These are phyloP conservation scores for Sphaerulina musiva DNA, from an alignment of 2,329 filamentous ascomycete genomes.

Conservation along the genomic window DNA sequence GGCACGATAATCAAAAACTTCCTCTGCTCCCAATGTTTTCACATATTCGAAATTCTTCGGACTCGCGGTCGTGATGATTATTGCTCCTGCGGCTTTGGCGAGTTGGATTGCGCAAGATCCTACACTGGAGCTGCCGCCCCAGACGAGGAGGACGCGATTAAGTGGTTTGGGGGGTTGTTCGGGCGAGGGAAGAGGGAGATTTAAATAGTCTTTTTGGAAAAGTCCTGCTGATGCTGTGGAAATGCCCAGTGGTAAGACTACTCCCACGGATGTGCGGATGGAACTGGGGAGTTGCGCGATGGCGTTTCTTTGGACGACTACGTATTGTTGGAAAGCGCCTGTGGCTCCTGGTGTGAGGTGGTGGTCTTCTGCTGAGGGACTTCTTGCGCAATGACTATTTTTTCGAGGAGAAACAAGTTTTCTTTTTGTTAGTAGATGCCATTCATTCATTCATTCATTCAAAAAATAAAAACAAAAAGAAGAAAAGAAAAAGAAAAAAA, in stretches of 20 bases:
- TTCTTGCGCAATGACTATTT: constrained; percentile 16
- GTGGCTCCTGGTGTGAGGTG: constrained; percentile 16
- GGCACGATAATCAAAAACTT: constrained; percentile 45
- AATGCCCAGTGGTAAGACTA: constrained; percentile 41
- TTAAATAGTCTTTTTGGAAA: constrained; percentile 25
- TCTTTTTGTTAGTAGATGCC: background rate
- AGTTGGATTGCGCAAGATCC: constrained; percentile 47
- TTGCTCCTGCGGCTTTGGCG: constrained; percentile 44
- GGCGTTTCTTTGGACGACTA: constrained; percentile 28
- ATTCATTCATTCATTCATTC: too few species aligned
- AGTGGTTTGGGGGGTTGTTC: constrained; percentile 13
- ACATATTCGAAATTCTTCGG: constrained; percentile 39
- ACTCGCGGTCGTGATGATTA: constrained; percentile 35
- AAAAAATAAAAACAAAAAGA: too few species aligned
- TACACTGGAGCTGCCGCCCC: constrained; percentile 50
- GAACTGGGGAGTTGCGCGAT: constrained; percentile 37
- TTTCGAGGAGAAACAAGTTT: background rate
- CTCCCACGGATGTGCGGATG: constrained; percentile 35
- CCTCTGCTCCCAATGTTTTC: constrained; percentile 40
- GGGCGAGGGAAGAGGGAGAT: constrained; percentile 18
- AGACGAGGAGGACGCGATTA: constrained; percentile 42
- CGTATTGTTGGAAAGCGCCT: constrained; percentile 33
- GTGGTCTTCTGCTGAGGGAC: constrained; percentile 1
- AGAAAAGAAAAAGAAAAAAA: background rate
- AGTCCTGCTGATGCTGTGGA: constrained; percentile 38